Base-by-base conservation (phyloP, 2,329 filamentous ascomycete genomes). In the Aspergillus eucalypticola region DNA sequence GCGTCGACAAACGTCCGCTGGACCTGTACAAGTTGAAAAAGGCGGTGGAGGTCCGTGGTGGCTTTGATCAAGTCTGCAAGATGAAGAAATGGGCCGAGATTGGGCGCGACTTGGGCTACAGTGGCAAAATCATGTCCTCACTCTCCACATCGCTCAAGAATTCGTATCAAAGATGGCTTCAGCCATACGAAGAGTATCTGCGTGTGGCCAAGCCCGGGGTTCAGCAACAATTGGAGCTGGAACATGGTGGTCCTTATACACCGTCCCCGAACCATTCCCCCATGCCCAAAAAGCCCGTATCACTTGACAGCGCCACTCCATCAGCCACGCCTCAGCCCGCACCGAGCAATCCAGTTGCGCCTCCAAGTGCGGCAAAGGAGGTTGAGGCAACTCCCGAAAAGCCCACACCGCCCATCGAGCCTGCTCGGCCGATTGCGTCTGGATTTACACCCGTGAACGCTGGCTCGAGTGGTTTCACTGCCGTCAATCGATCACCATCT, bases 1-100 rank as follows among this genome's bases (percentile, higher is more conserved):
- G 93, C 72, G 95, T 99, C 61, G 95, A 99, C 78, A 99, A 99
- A 79, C 92, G 96, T 60, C 95, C 95, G 0, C 84, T 99, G 54
- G 95, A 99, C 72, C 82, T 99, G 15, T 99, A 96, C 79, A 92
- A 94, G 69, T 81, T 99, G 61, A 98, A 98, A 76, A 98, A 98
- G 74, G 94, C 94, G 0, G 95, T 99, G 38, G 95, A 98, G 73
- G 89, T 91, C 29, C 88, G 95, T 63, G 95, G 95, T 50, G 95
- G 95, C 3, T 99, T 99, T 69, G 93, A 97, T 58, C 91, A 91
- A 72, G 95, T 99, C 48, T 99, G 95, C 83, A 97, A 96, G 77
- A 84, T 89, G 58, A 99, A 99, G 79, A 98, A 98, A 80, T 99
- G 95, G 95, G 95, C 95, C 15, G 95, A 99, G 76, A 98, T 99